These are phyloP conservation scores for Spinacia oleracea DNA, from an alignment of 179 eudicot genomes.

Conservation along the genomic window DNA sequence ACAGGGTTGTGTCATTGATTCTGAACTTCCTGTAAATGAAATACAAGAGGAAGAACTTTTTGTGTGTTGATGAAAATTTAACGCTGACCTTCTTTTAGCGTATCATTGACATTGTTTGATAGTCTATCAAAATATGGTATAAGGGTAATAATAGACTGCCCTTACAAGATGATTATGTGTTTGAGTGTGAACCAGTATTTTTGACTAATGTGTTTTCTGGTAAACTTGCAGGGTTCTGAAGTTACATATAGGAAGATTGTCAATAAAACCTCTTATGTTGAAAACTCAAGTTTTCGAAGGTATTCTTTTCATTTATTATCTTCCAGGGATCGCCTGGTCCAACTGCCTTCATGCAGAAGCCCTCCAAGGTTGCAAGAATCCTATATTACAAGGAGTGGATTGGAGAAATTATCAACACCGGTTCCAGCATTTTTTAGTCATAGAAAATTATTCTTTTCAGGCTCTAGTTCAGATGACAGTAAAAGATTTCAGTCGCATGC, in stretches of 20 bases:
- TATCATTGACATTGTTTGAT: not conserved
- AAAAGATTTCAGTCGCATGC: slow-evolving; percentile 47
- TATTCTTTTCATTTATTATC: slow-evolving; percentile 28
- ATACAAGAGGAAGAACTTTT: not conserved
- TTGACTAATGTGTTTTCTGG: slow-evolving; percentile 7
- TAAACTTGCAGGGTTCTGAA: slow-evolving; percentile 56
- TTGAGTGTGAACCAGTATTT: not conserved
- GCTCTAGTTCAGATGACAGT: slow-evolving; percentile 27
- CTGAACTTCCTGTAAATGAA: slow-evolving; percentile 3
- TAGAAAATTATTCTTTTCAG: slow-evolving; percentile 34
- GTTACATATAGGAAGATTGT: slow-evolving; percentile 31
- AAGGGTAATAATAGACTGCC: not conserved
- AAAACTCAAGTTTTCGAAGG: slow-evolving; percentile 30
- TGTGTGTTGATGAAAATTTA: not conserved
- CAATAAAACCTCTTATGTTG: slow-evolving; percentile 21
- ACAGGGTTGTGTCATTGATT: not conserved
- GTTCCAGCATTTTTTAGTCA: slow-evolving; percentile 34
- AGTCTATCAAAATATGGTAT: not conserved
- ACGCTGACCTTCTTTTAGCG: not conserved
- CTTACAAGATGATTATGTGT: slow-evolving; percentile 1
- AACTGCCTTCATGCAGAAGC: slow-evolving; percentile 25
- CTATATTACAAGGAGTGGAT: slow-evolving; percentile 22
- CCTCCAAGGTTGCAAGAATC: slow-evolving; percentile 31
- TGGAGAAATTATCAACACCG: slow-evolving; percentile 30
- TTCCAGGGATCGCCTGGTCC: slow-evolving; percentile 30